Conservation (phyloP, 1,139 yeast genomes). For the Taphrina populina region DNA sequence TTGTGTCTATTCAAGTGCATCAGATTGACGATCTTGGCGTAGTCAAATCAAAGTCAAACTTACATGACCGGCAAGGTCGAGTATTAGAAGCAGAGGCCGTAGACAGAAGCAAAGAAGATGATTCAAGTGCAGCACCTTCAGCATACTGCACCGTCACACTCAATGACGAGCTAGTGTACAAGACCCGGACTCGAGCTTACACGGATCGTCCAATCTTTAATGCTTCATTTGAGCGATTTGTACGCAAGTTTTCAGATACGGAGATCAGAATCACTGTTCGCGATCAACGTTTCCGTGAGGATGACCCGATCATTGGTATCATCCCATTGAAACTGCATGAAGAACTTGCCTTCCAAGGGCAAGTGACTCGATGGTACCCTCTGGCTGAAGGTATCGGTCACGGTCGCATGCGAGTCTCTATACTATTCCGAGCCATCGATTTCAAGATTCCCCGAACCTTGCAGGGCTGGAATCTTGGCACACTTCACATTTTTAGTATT, state of each 20-base stretch:
- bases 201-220: conserved; percentile 34
- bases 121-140: conserved; percentile 31
- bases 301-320: conserved; percentile 35
- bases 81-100: conserved; percentile 28
- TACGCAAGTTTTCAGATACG: conserved; percentile 24
- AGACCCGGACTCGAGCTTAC: conserved; percentile 33
- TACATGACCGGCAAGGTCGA: conserved; percentile 18
- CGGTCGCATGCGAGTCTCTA: conserved; percentile 32
- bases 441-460: conserved; percentile 21
- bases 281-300: conserved; percentile 34
- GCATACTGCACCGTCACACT: conserved; percentile 33
- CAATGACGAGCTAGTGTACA: conserved; percentile 33
- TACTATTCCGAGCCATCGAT: conserved; percentile 31
- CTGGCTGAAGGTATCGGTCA: conserved; percentile 35
- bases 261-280: conserved; percentile 24
- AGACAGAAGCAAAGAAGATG: conserved; percentile 26
- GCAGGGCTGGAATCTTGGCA: conserved; percentile 36
- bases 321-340: conserved; percentile 28
- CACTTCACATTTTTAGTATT: conserved; percentile 23
- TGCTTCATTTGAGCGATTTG: conserved; percentile 35
- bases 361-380: conserved; percentile 34
- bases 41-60: background rate
- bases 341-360: conserved; percentile 21
- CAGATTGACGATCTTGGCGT: conserved; percentile 33
- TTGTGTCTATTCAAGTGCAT: conserved; percentile 32